phyloP scores from a whole-genome alignment of 1,139 yeast species.

The Keqinozyma sinolaborantium region DNA sequence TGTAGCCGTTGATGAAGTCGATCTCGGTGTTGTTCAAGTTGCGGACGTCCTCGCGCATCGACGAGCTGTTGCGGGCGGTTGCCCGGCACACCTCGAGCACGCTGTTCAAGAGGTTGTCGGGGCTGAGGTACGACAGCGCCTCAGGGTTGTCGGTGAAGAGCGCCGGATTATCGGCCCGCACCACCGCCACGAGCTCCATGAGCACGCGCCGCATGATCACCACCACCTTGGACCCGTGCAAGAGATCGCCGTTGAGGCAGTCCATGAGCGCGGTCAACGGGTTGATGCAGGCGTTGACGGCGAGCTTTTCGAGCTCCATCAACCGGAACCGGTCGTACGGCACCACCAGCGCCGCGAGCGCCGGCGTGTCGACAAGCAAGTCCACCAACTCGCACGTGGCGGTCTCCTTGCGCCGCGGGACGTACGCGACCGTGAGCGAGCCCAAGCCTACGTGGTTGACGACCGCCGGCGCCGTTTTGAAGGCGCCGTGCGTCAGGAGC shows the following conservation, averaged over 20 bases:
- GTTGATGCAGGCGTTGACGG: constrained; percentile 72
- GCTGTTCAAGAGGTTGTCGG: constrained; percentile 39
- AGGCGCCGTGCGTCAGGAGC: constrained; percentile 80
- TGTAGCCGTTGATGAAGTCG: constrained; percentile 74
- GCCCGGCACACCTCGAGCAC: constrained; percentile 45
- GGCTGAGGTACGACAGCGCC: constrained; percentile 33
- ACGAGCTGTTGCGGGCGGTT: constrained; percentile 64
- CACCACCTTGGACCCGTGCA: constrained; percentile 28
- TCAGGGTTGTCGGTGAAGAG: constrained; percentile 27
- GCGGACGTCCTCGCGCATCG: constrained; percentile 83
- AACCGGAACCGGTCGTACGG: constrained; percentile 54
- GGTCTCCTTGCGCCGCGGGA: constrained; percentile 13
- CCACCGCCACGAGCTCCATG: constrained; percentile 42
- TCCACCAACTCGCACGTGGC: constrained; percentile 20
- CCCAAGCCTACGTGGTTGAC: constrained; percentile 72
- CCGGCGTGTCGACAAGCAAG: constrained; percentile 23
- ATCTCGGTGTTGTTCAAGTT: constrained; percentile 67
- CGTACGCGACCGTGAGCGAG: constrained; percentile 39
- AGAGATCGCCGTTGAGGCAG: constrained; percentile 70
- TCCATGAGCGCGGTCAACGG: constrained; percentile 68
- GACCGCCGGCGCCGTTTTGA: constrained; percentile 37
- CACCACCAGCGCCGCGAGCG: constrained; percentile 42
- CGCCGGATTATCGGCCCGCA: constrained; percentile 32
- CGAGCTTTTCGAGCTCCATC: constrained; percentile 71
- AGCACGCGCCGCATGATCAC: constrained; percentile 37